These are phyloP conservation scores for Escovopsis sp. DNA, from an alignment of 2,329 filamentous ascomycete genomes.

Conservation along the genomic window DNA sequence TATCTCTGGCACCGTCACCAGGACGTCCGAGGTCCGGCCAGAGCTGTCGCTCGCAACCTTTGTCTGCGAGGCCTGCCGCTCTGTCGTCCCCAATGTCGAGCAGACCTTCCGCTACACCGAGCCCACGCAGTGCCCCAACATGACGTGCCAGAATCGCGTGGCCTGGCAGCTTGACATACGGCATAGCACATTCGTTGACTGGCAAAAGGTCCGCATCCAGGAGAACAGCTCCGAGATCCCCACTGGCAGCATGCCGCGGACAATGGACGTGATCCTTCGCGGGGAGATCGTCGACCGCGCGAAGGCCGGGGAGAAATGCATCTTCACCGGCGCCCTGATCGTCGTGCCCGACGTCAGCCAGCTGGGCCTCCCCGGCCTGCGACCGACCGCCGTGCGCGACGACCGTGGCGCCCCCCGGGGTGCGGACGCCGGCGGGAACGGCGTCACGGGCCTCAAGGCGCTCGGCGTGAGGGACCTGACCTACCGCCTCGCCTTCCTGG, in stretches of 20 bases:
- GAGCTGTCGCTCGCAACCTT: constrained; percentile 89
- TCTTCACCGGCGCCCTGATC: constrained; percentile 91
- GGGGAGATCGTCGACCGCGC: constrained; percentile 96
- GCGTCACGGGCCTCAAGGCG: constrained; percentile 77
- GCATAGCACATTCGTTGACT: constrained; percentile 95
- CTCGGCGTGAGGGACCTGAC: constrained; percentile 91
- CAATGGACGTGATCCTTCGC: constrained; percentile 89
- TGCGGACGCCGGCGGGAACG: constrained; percentile 67
- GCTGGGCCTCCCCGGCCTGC: constrained; percentile 72
- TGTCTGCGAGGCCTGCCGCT: constrained; percentile 74
- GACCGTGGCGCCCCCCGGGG: constrained; percentile 57
- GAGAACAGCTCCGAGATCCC: constrained; percentile 98
- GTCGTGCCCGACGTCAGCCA: constrained; percentile 96
- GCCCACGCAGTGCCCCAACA: constrained; percentile 86
- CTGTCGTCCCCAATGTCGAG: constrained; percentile 77
- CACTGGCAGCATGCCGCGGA: constrained; percentile 95
- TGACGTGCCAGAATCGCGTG: constrained; percentile 69
- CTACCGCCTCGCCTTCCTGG: constrained; percentile 89
- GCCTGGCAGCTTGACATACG: constrained; percentile 97
- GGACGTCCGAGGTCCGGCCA: constrained; percentile 91
- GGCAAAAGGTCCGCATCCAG: constrained; percentile 96
- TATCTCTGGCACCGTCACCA: constrained; percentile 90
- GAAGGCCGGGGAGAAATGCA: constrained; percentile 95
- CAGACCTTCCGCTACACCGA: constrained; percentile 97
- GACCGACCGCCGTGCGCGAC: constrained; percentile 72